Conservation (phyloP, 371 early-diverging fungal genomes). For the Syncephalis plumigaleata region DNA sequence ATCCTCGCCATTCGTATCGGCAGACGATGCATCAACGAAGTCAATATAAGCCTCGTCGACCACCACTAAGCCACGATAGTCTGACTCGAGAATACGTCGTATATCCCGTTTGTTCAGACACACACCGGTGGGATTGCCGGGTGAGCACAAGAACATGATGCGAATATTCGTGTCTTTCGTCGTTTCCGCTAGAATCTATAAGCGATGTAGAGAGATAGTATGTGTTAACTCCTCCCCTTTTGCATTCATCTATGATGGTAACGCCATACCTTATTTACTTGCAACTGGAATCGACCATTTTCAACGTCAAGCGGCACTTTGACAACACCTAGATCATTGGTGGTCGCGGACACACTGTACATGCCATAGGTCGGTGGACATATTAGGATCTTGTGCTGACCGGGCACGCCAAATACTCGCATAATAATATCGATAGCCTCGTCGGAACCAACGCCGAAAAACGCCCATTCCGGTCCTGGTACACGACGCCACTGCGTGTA, state of each 20-base stretch:
- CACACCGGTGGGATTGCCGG: conserved; percentile 96
- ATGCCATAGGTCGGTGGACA: conserved; percentile 97
- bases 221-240: too few relatives aligned
- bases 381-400: conserved; percentile 77
- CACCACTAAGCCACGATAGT: conserved; percentile 67
- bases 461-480: conserved; percentile 47
- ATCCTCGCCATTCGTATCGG: conserved; percentile 97
- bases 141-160: conserved; percentile 85
- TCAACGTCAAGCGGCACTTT: conserved; percentile 62
- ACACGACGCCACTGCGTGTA: conserved; percentile 48
- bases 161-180: conserved; percentile 59
- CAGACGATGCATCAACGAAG: conserved; percentile 55
- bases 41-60: conserved; percentile 98
- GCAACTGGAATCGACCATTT: conserved; percentile 57
- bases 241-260: too few relatives aligned
- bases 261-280: conserved; percentile 58
- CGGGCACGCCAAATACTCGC: conserved; percentile 82
- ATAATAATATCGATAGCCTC: conserved; percentile 87
- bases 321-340: conserved; percentile 83
- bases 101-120: conserved; percentile 51
- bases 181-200: conserved; percentile 36
- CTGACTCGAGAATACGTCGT: conserved; percentile 40
- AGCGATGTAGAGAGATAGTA: too few relatives aligned
- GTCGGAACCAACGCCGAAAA: conserved; percentile 92
- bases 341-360: conserved; percentile 85